These are phyloP conservation scores for Boletus subparvulus DNA, from an alignment of 768 basidiomycete genomes.

Conservation along the genomic window DNA sequence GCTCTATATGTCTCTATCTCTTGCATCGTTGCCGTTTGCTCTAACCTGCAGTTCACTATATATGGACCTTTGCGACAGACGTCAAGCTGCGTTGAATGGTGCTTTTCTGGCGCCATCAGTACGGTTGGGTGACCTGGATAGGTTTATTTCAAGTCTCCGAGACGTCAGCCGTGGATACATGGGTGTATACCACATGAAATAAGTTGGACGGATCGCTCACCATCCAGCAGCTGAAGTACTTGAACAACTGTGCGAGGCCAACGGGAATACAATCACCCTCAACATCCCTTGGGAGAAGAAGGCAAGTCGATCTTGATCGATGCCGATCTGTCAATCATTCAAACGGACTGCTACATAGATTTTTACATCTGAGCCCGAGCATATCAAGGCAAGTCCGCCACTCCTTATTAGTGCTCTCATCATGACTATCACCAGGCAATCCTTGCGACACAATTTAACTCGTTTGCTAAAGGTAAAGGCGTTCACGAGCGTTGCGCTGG, in stretches of 20 bases:
- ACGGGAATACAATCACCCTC: conserved; percentile 36
- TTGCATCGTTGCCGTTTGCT: conserved; percentile 24
- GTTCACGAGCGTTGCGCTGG: background rate
- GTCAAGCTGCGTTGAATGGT: conserved; percentile 14
- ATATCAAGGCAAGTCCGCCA: conserved; percentile 36
- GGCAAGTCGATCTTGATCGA: conserved; percentile 23
- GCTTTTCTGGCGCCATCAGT: conserved; percentile 35
- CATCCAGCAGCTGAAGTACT: conserved; percentile 29
- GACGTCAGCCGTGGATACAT: conserved; percentile 24
- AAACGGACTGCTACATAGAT: conserved; percentile 28
- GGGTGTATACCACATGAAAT: conserved; percentile 17
- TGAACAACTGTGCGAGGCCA: conserved; percentile 18
- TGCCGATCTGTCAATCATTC: background rate
- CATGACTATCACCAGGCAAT: conserved; percentile 31
- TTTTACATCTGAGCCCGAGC: conserved; percentile 46
- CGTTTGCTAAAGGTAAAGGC: conserved; percentile 37
- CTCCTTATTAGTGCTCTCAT: background rate
- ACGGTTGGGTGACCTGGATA: conserved; percentile 36
- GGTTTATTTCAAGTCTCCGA: conserved; percentile 20
- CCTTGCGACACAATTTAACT: conserved; percentile 42
- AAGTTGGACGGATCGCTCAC: background rate
- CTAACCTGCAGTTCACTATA: conserved; percentile 13
- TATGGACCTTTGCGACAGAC: conserved; percentile 4
- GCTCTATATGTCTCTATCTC: conserved; percentile 8
- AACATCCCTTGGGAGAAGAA: conserved; percentile 39